These are phyloP conservation scores for Oryza glumipatula DNA, from an alignment of 176 grass and related monocot genomes.

Conservation along the genomic window DNA sequence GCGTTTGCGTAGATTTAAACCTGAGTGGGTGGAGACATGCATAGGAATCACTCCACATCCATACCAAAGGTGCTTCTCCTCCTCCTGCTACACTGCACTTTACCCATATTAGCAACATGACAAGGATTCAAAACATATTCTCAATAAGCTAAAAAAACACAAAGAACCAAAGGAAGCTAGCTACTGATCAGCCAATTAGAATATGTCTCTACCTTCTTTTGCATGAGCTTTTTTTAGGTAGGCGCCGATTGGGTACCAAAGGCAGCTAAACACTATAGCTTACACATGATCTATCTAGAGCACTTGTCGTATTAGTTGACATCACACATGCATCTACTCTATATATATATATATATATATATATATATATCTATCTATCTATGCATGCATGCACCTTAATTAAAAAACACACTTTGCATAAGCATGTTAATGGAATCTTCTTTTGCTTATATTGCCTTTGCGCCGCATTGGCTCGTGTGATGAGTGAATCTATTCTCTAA, in stretches of 20 bases:
- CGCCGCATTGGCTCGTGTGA: conserved; percentile 31
- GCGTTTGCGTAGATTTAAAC: too few species aligned
- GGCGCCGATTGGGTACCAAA: conserved; percentile 17
- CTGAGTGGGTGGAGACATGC: too few species aligned
- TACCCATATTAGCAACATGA: background rate
- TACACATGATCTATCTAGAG: background rate
- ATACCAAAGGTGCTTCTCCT: background rate
- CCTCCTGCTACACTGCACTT: background rate
- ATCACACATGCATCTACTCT: conserved; percentile 19
- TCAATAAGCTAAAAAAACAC: background rate
- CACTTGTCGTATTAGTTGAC: conserved; percentile 48
- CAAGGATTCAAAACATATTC: background rate
- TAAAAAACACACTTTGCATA: background rate
- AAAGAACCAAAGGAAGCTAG: background rate
- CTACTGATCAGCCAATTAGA: background rate
- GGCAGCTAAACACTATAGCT: background rate
- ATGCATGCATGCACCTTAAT: background rate
- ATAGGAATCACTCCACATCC: too few species aligned
- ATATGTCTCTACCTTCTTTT: background rate
- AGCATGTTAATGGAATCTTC: conserved; percentile 15
- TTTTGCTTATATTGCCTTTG: conserved; percentile 21
- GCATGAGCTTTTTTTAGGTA: conserved; percentile 32
- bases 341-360: too few species aligned
- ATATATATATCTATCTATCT: too few species aligned
- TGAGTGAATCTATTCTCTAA: conserved; percentile 28